A percentile compares a stretch with the other conserved stretches of the same genome.
Evolutionary conservation across 805 yeast species (phyloP).

Genomic region (Torulaspora maleeae): DNA sequence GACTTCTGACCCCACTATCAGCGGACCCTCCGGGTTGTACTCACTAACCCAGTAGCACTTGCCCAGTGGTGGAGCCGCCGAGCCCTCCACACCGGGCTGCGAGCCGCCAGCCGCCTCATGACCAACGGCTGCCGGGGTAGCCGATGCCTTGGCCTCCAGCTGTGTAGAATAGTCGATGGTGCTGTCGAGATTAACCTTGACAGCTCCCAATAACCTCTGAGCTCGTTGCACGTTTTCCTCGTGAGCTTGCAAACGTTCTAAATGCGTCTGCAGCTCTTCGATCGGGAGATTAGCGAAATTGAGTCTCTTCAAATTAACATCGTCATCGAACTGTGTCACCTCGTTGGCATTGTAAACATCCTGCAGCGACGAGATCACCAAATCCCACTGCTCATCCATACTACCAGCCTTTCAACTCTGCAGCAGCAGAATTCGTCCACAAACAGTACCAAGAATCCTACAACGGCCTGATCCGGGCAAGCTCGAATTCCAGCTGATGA

Average conservation of each 20-base stretch:
- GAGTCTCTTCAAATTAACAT: slow-evolving; percentile 26
- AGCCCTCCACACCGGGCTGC: slow-evolving; percentile 21
- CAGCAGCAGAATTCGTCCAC: not conserved
- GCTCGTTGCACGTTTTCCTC: slow-evolving; percentile 54
- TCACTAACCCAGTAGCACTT: slow-evolving; percentile 48
- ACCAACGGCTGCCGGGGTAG: not conserved
- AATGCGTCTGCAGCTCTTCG: slow-evolving; percentile 40
- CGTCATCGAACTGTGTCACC: slow-evolving; percentile 46
- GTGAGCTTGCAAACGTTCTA: slow-evolving; percentile 47
- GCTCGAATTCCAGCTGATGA: no score
- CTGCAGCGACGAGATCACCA: slow-evolving; percentile 59
- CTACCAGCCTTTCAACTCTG: not conserved
- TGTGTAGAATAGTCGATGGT: slow-evolving; percentile 34
- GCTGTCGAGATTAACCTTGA: slow-evolving; percentile 43
- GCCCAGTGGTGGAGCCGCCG: slow-evolving; percentile 34
- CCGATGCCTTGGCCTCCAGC: slow-evolving; percentile 9
- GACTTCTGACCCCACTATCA: slow-evolving; percentile 70
- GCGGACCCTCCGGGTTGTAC: slow-evolving; percentile 55
- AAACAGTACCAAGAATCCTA: not conserved
- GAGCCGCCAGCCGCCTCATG: slow-evolving; percentile 2
- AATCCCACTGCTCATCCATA: slow-evolving; percentile 66
- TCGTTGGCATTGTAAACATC: slow-evolving; percentile 64
- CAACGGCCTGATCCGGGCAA: not conserved
- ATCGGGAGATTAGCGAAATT: slow-evolving; percentile 34
- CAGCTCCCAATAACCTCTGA: slow-evolving; percentile 40